Base-by-base conservation (phyloP, 2,329 filamentous ascomycete species). In the Dichotomopilus funicola region DNA sequence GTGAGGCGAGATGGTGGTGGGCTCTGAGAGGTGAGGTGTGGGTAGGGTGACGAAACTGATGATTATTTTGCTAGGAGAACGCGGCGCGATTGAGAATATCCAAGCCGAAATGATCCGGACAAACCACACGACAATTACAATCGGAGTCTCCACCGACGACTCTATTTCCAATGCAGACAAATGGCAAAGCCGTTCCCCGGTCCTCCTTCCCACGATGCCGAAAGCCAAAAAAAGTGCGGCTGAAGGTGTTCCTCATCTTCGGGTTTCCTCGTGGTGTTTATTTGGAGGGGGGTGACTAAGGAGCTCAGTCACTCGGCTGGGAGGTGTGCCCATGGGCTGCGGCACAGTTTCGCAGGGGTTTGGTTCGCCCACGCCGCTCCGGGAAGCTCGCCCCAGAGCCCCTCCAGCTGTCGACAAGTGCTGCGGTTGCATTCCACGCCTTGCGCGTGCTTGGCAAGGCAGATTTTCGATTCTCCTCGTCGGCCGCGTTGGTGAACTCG, bases 221-320 rank as follows among this genome's bases (percentile, higher is more conserved):
- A 27, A 27, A 27, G 19, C 19, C 59, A 63, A 55, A 59, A 62
- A 57, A 52, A 34, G 43, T 64, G 59, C 62, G 61, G 62, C 62
- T 64, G 62, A 62, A 62, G 48, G 6, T 47, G 19, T 13, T 37
- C 38, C 19, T 27, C 19, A 27, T 27, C 19, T 27, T 27, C 19
- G 19, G 19, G 19, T 27, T 27, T 27, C 19, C 19, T 27, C 19
- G 19, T 27, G 19, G 19, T 27, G 19, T 27, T 27, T 27, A 27
- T 27, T 27, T 27, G 19, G 19, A 27, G 19, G 19, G 19, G 19
- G 19, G 19, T 27, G 19, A 27, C 19, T 27, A 27, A 27, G 19
- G 19, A 27, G 19, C 19, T 27, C 19, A 27, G 19, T 27, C 19
- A 27, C 19, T 27, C 19, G 19, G 19, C 19, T 3, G 19, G 19